Conservation (phyloP, 176 grass and related monocot species). For the Chloris gayana region DNA sequence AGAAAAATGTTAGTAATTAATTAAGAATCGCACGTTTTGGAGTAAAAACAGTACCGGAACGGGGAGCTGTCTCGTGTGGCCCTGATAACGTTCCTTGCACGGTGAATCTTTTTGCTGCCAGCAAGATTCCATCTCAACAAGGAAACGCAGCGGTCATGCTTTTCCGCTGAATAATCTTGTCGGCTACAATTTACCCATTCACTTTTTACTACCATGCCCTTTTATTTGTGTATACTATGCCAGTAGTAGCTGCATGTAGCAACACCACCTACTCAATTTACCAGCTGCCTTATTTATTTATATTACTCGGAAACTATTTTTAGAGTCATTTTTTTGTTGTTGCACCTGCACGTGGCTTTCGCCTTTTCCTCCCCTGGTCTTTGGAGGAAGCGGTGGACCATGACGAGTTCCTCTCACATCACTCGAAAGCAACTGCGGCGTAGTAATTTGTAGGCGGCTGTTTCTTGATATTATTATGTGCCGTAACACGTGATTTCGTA, state of each 20-base stretch:
- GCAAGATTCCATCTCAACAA: slow-evolving; percentile 17
- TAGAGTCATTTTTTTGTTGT: not conserved
- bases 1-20: no score
- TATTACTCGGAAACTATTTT: not conserved
- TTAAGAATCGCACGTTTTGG: not conserved
- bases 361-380: slow-evolving; percentile 19
- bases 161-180: not conserved
- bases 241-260: no score
- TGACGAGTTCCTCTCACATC: slow-evolving; percentile 7
- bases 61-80: not conserved
- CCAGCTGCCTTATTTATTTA: not conserved
- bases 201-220: not conserved
- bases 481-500: no score
- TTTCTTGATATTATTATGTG: not conserved
- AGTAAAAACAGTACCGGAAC: not conserved
- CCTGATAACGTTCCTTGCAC: slow-evolving; percentile 1
- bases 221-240: no score
- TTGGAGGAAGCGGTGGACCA: slow-evolving; percentile 31
- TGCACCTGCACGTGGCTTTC: slow-evolving; percentile 12
- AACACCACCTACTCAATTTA: not conserved
- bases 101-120: slow-evolving; percentile 20
- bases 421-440: slow-evolving; percentile 29
- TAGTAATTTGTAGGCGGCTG: not conserved
- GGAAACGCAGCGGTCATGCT: not conserved
- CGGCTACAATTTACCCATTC: not conserved